These are phyloP conservation scores for Lentinula guzmanii DNA, from an alignment of 768 basidiomycete genomes.

Conservation along the genomic window DNA sequence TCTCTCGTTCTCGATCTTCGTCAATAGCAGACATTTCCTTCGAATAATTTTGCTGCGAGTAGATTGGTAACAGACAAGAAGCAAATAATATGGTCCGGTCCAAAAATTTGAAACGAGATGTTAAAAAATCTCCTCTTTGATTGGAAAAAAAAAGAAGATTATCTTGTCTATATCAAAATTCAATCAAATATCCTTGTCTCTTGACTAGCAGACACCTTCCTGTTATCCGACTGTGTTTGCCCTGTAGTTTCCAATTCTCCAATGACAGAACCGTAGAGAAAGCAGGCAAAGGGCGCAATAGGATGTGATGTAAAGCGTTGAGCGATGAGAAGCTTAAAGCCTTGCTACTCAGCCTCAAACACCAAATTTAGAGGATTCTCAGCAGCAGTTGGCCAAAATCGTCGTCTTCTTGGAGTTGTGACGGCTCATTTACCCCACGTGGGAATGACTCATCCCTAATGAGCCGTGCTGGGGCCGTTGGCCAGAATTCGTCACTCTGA, in stretches of 20 bases:
- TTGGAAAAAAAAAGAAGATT: neutral
- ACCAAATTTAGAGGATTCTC: neutral
- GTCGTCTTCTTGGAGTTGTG: neutral
- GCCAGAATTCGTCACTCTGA: too few species aligned
- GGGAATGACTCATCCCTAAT: neutral
- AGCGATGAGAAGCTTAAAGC: neutral
- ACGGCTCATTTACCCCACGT: neutral
- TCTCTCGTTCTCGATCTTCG: neutral
- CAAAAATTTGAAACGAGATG: neutral
- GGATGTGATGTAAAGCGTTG: neutral
- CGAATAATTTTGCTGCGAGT: neutral
- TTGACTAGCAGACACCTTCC: neutral
- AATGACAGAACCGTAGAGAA: neutral
- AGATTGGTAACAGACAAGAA: neutral
- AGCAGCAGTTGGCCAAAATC: neutral
- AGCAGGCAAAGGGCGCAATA: neutral
- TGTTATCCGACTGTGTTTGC: neutral
- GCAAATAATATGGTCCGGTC: neutral
- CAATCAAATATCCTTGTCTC: neutral
- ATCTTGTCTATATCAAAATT: neutral
- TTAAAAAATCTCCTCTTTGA: neutral
- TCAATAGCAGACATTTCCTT: neutral
- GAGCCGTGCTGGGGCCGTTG: too few species aligned
- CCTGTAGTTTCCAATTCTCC: neutral
- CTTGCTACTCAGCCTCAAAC: neutral